Evolutionary conservation across 768 basidiomycete genomes (phyloP).

Genomic region (Mycena filopes): DNA sequence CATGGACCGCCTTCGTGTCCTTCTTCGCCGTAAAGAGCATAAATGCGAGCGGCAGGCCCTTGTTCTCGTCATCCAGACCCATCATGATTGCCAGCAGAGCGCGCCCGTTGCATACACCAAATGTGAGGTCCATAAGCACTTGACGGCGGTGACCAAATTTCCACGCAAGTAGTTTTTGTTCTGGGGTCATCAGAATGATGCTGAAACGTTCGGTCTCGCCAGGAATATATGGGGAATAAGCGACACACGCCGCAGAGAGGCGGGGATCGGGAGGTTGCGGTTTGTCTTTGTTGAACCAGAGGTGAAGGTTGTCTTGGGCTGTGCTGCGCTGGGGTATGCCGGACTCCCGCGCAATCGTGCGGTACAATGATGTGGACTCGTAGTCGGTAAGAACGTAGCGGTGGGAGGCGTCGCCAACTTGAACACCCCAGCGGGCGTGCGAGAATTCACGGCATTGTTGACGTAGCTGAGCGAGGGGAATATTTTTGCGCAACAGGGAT

Average conservation of each 20-base stretch:
- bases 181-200: slow-evolving; percentile 33
- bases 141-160: not conserved
- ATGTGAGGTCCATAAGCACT: slow-evolving; percentile 11
- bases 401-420: slow-evolving; percentile 30
- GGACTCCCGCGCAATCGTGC: slow-evolving; percentile 30
- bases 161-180: not conserved
- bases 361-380: slow-evolving; percentile 39
- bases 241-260: slow-evolving; percentile 34
- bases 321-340: slow-evolving; percentile 37
- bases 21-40: slow-evolving; percentile 17
- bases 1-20: slow-evolving; percentile 18
- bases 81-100: slow-evolving; percentile 2
- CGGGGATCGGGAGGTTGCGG: slow-evolving; percentile 33
- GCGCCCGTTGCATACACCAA: slow-evolving; percentile 5
- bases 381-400: slow-evolving; percentile 31
- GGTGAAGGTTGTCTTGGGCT: slow-evolving; percentile 40
- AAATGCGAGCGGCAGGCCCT: slow-evolving; percentile 19
- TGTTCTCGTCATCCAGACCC: slow-evolving; percentile 4
- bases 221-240: slow-evolving; percentile 35
- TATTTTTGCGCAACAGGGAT: slow-evolving; percentile 29
- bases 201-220: slow-evolving; percentile 33
- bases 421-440: slow-evolving; percentile 28
- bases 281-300: slow-evolving; percentile 36
- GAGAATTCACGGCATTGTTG: slow-evolving; percentile 36
- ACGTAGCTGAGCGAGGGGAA: slow-evolving; percentile 36